These are phyloP conservation scores for Fusarium setosum DNA, from an alignment of 2,329 filamentous ascomycete species.

Conservation along the genomic window DNA sequence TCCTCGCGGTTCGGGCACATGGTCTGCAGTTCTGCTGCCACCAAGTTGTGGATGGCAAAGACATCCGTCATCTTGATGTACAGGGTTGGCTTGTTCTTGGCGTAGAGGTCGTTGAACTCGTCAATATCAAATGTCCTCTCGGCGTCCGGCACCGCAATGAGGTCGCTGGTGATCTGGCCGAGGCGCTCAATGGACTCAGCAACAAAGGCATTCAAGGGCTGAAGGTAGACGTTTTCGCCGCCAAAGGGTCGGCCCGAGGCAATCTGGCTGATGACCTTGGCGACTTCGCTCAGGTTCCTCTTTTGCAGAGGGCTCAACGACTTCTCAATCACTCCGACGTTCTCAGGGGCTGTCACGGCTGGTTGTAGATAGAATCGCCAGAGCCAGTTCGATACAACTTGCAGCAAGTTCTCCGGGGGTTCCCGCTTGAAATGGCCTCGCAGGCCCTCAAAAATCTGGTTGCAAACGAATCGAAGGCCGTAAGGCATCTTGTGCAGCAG, in stretches of 20 bases:
- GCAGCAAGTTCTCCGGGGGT: conserved; percentile 79
- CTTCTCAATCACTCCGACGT: conserved; percentile 91
- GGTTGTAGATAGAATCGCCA: conserved; percentile 96
- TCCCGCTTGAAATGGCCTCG: conserved; percentile 83
- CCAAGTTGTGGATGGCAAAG: conserved; percentile 92
- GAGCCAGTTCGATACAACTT: conserved; percentile 89
- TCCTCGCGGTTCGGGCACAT: conserved; percentile 88
- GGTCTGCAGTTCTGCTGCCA: conserved; percentile 80
- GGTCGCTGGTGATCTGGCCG: conserved; percentile 76
- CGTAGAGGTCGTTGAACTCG: conserved; percentile 97
- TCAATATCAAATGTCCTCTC: conserved; percentile 97
- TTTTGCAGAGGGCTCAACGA: conserved; percentile 91
- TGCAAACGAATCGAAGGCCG: conserved; percentile 87
- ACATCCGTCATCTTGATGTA: conserved; percentile 99
- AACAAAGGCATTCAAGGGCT: conserved; percentile 93
- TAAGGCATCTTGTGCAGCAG: conserved; percentile 90
- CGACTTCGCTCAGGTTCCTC: conserved; percentile 89
- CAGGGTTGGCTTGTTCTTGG: conserved; percentile 95
- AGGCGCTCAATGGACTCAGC: conserved; percentile 86
- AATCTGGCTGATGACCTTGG: conserved; percentile 91
- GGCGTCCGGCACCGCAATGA: conserved; percentile 87
- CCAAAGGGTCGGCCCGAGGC: conserved; percentile 91
- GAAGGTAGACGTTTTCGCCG: conserved; percentile 93
- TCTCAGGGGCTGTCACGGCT: conserved; percentile 88
- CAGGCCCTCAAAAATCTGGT: conserved; percentile 85